A percentile compares a stretch with the other conserved stretches of the same genome.
phyloP scores from a whole-genome alignment of 148 eudicot species.

The Chenopodium berlandieri region DNA sequence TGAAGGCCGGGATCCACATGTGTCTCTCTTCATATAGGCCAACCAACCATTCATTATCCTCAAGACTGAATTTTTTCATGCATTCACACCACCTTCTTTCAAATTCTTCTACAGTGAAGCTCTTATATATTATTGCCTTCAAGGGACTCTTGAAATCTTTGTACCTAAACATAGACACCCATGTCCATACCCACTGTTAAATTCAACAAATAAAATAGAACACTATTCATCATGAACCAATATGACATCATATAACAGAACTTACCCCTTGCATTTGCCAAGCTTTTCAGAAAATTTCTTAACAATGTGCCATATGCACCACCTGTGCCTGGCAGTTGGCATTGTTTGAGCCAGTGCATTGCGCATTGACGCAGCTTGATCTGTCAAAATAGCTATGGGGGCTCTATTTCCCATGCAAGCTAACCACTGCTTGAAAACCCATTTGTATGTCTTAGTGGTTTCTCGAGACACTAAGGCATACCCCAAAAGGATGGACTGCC shows the following conservation, averaged over 20 bases:
- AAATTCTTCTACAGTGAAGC: background rate
- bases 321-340: background rate
- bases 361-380: background rate
- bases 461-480: background rate
- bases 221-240: background rate
- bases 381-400: background rate
- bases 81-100: background rate
- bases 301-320: constrained; percentile 11
- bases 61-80: background rate
- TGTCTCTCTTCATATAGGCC: background rate
- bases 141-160: background rate
- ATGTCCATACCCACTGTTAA: background rate
- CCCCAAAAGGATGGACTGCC: background rate
- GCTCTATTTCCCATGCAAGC: background rate
- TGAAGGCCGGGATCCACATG: constrained; percentile 2
- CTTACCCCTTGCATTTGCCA: background rate
- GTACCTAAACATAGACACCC: background rate
- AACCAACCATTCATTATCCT: background rate
- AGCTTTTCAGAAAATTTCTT: background rate
- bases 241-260: background rate
- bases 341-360: background rate
- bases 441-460: background rate
- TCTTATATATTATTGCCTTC: background rate
- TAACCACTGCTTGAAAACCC: constrained; percentile 1
- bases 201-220: background rate